phyloP scores from a whole-genome alignment of 495 filamentous ascomycete genomes.

The Evansstolkia leycettana region DNA sequence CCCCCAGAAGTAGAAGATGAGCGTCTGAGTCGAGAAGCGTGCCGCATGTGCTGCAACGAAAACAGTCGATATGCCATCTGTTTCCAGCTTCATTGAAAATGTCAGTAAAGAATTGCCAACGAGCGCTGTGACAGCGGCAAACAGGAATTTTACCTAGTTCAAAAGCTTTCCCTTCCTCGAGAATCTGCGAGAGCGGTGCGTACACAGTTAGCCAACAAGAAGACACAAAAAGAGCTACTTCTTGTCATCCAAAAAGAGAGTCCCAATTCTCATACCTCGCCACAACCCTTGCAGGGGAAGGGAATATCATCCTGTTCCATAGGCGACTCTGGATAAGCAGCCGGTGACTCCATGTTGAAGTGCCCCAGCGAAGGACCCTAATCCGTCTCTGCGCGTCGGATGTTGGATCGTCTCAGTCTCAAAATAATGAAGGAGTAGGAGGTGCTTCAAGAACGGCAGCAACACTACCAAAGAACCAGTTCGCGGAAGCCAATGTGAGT shows the following conservation, averaged over 20 bases:
- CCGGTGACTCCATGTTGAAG: constrained; percentile 26
- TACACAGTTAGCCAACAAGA: constrained; percentile 3
- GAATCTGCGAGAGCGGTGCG: constrained; percentile 46
- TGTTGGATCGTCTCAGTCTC: too few relatives aligned
- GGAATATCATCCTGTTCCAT: constrained; percentile 80
- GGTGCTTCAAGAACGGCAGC: too few relatives aligned
- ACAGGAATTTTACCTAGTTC: constrained; percentile 66
- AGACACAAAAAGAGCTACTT: constrained; percentile 4
- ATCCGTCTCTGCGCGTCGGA: too few relatives aligned
- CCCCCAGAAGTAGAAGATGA: constrained; percentile 91
- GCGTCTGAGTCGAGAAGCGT: constrained; percentile 96
- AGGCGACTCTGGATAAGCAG: constrained; percentile 61
- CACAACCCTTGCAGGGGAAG: constrained; percentile 95
- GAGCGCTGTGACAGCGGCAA: background rate
- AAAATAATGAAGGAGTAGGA: too few relatives aligned
- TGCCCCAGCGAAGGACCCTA: too few relatives aligned
- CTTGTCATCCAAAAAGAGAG: constrained; percentile 1
- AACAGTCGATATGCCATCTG: constrained; percentile 99
- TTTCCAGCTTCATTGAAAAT: constrained; percentile 61
- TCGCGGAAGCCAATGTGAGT: too few relatives aligned
- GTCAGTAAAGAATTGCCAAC: constrained; percentile 10
- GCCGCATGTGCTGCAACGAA: constrained; percentile 92
- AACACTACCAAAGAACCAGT: too few relatives aligned
- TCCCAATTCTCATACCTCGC: constrained; percentile 54
- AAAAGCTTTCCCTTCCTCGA: constrained; percentile 97